A percentile compares a stretch with the other conserved stretches of the same genome.
These are phyloP conservation scores for Apiospora aurea DNA, from an alignment of 2,329 filamentous ascomycete genomes.

Conservation along the genomic window DNA sequence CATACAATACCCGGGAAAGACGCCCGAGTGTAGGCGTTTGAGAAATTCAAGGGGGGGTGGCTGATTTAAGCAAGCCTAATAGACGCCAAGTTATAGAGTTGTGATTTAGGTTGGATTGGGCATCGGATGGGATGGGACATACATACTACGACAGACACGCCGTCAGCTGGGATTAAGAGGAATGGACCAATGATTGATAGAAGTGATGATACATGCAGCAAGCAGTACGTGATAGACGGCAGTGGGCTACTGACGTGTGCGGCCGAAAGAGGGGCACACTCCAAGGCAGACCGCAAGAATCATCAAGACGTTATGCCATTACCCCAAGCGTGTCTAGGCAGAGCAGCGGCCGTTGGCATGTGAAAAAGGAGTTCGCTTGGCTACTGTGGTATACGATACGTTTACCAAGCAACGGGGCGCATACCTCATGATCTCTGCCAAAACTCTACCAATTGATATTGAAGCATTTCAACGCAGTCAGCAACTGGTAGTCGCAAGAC, in stretches of 20 bases:
- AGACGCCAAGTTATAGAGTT: constrained; percentile 18
- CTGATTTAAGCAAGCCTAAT: constrained; percentile 13
- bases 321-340: neutral
- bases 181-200: neutral
- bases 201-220: constrained; percentile 13
- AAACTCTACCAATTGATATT: constrained; percentile 10
- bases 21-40: constrained; percentile 1
- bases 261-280: constrained; percentile 6
- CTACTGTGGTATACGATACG: neutral
- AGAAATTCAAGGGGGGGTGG: neutral
- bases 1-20: constrained; percentile 11
- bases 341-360: constrained; percentile 12
- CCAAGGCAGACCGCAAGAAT: constrained; percentile 12
- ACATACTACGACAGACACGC: neutral
- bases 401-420: neutral
- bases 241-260: constrained; percentile 8
- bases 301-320: constrained; percentile 10
- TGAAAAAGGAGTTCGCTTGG: constrained; percentile 15
- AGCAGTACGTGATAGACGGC: constrained; percentile 17
- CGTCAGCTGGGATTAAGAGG: neutral
- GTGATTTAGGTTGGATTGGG: constrained; percentile 5
- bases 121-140: neutral
- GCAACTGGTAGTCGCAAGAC: neutral
- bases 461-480: constrained; percentile 10
- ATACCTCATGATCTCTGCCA: neutral